phyloP scores from a whole-genome alignment of 805 yeast species.

The Barnettozyma salicaria region DNA sequence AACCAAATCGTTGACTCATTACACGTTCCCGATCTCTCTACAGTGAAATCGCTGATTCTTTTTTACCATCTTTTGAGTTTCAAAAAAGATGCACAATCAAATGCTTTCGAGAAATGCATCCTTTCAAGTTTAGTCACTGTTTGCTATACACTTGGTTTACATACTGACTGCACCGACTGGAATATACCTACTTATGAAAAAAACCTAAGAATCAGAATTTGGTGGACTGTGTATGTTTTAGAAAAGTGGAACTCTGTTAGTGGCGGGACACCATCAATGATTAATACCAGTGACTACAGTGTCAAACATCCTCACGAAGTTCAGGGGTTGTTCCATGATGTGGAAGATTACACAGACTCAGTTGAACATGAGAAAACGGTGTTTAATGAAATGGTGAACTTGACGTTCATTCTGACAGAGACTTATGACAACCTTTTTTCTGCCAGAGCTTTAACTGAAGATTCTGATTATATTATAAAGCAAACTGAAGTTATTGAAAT shows the following conservation, averaged over 20 bases:
- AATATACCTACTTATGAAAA: conserved; percentile 12
- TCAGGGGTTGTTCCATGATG: conserved; percentile 6
- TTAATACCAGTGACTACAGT: conserved; percentile 7
- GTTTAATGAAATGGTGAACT: conserved; percentile 6
- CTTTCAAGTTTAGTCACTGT: conserved; percentile 9
- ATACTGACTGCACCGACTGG: conserved; percentile 12
- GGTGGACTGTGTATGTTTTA: conserved; percentile 76
- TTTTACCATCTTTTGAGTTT: conserved; percentile 10
- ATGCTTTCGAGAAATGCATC: conserved; percentile 10
- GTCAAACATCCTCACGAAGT: conserved; percentile 6
- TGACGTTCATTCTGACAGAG: conserved; percentile 9
- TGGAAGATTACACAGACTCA: conserved; percentile 5
- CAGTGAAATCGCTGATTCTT: conserved; percentile 10
- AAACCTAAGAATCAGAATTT: conserved; percentile 49
- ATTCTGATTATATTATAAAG: not conserved
- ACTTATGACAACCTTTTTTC: conserved; percentile 8
- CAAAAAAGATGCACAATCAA: conserved; percentile 13
- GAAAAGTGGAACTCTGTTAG: conserved; percentile 39
- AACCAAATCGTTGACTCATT: conserved; percentile 6
- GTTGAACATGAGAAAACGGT: not conserved
- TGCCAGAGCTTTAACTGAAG: not conserved
- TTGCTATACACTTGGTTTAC: conserved; percentile 9
- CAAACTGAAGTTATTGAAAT: conserved; percentile 2
- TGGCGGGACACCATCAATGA: conserved; percentile 10
- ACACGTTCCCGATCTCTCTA: conserved; percentile 12